phyloP scores from a whole-genome alignment of 495 filamentous ascomycete genomes.

The Cercophora samala region DNA sequence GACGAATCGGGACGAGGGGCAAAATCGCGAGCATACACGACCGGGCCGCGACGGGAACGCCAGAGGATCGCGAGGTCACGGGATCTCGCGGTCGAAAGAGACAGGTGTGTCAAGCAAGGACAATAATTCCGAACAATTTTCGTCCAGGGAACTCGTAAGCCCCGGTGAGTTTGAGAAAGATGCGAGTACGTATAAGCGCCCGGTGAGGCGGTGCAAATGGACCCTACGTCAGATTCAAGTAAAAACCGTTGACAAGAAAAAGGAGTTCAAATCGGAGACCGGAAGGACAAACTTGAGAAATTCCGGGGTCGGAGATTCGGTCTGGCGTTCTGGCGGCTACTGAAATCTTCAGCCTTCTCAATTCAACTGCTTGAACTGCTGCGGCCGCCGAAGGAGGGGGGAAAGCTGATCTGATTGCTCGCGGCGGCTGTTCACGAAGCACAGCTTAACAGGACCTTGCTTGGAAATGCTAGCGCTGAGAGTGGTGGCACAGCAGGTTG shows the following conservation, averaged over 20 bases:
- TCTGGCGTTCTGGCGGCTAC: constrained; percentile 1
- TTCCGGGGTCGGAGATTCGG: constrained; percentile 2
- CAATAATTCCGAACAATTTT: not conserved
- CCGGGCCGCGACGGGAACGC: not conserved
- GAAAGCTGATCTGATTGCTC: not conserved
- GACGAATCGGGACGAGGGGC: constrained; percentile 15
- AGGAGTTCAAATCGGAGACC: not conserved
- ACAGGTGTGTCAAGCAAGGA: not conserved
- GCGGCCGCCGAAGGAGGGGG: not conserved
- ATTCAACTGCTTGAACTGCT: not conserved
- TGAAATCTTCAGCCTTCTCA: constrained; percentile 5
- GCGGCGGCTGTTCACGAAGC: constrained; percentile 3
- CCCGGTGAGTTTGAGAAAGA: not conserved
- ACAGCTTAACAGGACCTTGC: not conserved
- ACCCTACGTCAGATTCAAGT: not conserved
- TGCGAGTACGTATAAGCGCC: constrained; percentile 3
- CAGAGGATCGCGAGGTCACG: constrained; percentile 11
- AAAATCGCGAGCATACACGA: not conserved
- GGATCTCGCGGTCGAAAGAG: constrained; percentile 1
- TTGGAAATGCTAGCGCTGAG: not conserved
- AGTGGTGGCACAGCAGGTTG: constrained; percentile 4
- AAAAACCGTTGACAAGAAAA: not conserved
- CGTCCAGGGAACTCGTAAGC: not conserved
- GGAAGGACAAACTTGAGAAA: not conserved
- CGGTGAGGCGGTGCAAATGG: constrained; percentile 10